A percentile compares a stretch with the other conserved stretches of the same genome.
Evolutionary conservation across 2,329 filamentous ascomycete species (phyloP).

Genomic region (Cadophora sp.): DNA sequence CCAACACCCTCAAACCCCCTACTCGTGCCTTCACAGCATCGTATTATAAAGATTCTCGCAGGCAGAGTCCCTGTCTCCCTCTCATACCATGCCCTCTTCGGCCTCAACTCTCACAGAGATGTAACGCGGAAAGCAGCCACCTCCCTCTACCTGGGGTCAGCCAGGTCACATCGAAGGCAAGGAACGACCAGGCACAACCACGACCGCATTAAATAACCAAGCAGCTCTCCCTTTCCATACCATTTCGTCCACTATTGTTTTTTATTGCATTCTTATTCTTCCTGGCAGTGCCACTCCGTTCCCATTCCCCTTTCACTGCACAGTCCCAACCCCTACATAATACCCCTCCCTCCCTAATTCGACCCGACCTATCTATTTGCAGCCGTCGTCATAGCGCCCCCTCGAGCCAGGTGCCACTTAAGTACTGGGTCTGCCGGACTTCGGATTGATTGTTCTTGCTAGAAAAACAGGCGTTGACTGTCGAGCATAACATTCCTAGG

Average conservation of each 20-base stretch:
- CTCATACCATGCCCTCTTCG: constrained; percentile 28
- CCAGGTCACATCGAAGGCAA: constrained; percentile 16
- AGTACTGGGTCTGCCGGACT: constrained; percentile 35
- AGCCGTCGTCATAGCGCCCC: constrained; percentile 32
- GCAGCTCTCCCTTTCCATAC: constrained; percentile 23
- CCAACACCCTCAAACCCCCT: constrained; percentile 13
- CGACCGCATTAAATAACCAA: constrained; percentile 32
- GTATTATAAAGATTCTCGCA: background rate
- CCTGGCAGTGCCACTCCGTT: constrained; percentile 21
- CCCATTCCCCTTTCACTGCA: constrained; percentile 19
- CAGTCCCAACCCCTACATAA: constrained; percentile 26
- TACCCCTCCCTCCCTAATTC: constrained; percentile 11
- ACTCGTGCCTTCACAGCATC: constrained; percentile 14
- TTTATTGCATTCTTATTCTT: constrained; percentile 35
- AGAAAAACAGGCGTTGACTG: constrained; percentile 12
- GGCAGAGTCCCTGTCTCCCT: background rate
- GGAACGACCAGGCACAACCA: constrained; percentile 13
- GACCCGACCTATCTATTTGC: constrained; percentile 34
- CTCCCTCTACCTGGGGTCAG: constrained; percentile 23
- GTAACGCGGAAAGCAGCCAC: constrained; percentile 34
- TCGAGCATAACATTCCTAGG: constrained; percentile 12
- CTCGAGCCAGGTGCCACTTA: constrained; percentile 32
- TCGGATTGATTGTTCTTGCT: constrained; percentile 30
- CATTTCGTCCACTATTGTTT: constrained; percentile 26
- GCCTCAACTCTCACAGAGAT: constrained; percentile 31